A percentile compares a stretch with the other conserved stretches of the same genome.
Evolutionary conservation across 2,329 filamentous ascomycete species (phyloP).

Genomic region (Venturia asperata): DNA sequence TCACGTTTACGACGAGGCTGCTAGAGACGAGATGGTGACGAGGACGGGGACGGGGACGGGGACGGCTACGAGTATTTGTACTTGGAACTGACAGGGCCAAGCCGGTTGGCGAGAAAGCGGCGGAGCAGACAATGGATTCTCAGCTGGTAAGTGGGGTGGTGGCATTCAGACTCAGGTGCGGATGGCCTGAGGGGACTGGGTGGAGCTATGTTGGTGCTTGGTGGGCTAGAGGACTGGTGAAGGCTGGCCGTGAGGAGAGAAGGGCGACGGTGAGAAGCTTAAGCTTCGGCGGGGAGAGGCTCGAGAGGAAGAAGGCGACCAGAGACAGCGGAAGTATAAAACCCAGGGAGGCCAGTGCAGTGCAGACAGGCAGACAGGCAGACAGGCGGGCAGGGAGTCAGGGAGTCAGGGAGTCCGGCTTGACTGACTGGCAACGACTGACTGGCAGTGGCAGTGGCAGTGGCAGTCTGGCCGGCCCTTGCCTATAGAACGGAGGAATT

Average conservation of each 20-base stretch:
- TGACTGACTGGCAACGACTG: neutral
- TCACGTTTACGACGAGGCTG: constrained; percentile 8
- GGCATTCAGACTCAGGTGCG: neutral
- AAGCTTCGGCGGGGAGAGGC: neutral
- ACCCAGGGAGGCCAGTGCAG: too few relatives aligned
- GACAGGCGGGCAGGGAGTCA: neutral
- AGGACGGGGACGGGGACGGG: too few relatives aligned
- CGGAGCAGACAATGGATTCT: neutral
- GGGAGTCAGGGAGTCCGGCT: neutral
- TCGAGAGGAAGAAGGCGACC: neutral
- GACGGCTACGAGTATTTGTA: constrained; percentile 9
- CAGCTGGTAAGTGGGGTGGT: neutral
- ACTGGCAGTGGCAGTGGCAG: too few relatives aligned
- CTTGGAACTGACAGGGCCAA: neutral
- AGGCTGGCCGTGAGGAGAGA: constrained; percentile 6
- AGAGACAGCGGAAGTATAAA: neutral
- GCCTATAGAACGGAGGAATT: neutral
- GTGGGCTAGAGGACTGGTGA: neutral
- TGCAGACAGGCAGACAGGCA: neutral
- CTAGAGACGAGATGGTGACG: neutral
- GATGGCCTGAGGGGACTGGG: neutral
- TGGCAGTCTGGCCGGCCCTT: neutral
- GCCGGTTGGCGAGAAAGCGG: neutral
- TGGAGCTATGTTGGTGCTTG: neutral
- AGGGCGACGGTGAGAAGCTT: neutral